Base-by-base conservation (phyloP, 768 basidiomycete species). In the Pleurotus tuoliensis region DNA sequence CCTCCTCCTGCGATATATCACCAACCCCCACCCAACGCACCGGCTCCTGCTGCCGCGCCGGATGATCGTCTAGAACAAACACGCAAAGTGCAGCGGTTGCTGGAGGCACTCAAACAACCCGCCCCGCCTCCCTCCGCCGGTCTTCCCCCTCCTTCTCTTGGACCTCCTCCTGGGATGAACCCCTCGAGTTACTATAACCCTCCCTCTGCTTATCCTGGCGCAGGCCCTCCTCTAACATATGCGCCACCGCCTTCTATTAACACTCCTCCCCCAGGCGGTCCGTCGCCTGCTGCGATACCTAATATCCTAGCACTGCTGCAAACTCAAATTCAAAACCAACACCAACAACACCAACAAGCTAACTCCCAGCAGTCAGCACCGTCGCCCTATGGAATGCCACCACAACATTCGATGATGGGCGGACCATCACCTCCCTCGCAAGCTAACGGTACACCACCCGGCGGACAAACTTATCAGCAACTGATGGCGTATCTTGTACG, bases 61-160 rank as follows among this genome's bases (percentile, higher is more conserved):
- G 90, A 94, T 57, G 91, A 94, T 49, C 87, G 92, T 11, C 75
- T 95, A 16, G 93, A 95, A 64, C 90, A 94, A 76, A 92, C 92
- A 6, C 82, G 86, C 55, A 88, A 82, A 69, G 91, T 94, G 7
- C 92, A 94, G 66, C 89, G 92, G 63, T 73, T 92, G 15, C 73
- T 93, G 22, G 91, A 90, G 4, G 91, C 91, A 11, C 71, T 92
- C 46, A 92, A 93, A 64, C 87, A 88, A 57, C 86, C 88, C 3
- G 60, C 73, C 40, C 67, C 78, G 20, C 67, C 79, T 12, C 69
- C 73, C 15, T 61, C 69, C 4, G 61, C 73, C 25, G 66, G 73
- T 4, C 65, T 73, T 4, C 62, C 73, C 18, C 66, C 68, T 61
- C 61, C 69, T 58, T 66, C 68, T 60, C 64, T 70, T 56, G 62